Base-by-base conservation (phyloP, 2,329 filamentous ascomycete genomes). In the Neofusicoccum parvum region DNA sequence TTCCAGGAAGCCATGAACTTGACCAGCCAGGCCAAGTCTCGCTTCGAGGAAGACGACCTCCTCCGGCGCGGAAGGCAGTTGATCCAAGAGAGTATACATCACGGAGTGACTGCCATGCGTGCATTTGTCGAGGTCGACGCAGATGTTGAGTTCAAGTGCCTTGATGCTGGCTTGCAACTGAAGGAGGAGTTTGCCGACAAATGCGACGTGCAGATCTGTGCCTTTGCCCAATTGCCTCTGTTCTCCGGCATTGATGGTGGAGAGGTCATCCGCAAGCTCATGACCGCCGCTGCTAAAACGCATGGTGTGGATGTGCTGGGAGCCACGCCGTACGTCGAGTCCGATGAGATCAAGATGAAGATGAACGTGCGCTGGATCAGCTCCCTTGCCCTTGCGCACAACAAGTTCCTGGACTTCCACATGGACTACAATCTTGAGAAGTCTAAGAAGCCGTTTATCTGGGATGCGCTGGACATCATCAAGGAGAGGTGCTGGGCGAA, bases 71-170 rank as follows among this genome's bases (percentile, higher is more conserved):
- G 90, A 3, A 80, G 84, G 23, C 86, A 88, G 76, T 80, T 92
- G 12, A 82, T 92, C 15, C 85, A 88, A 45, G 87, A 90, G 65
- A 90, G 88, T 66, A 83, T 88, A 58, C 75, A 78, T 1, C 83
- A 87, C 39, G 89, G 89, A 4, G 90, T 92, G 3, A 90, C 89
- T 0, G 84, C 86, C 20, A 87, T 91, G 81, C 83, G 90, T 67
- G 87, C 88, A 1, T 92, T 92, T 72, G 88, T 91, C 54, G 90
- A 92, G 75, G 82, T 92, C 1, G 90, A 92, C 73, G 81, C 83
- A 48, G 83, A 85, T 9, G 88, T 91, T 1, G 78, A 80, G 4
- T 75, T 84, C 64, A 85, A 82, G 66, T 89, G 87, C 69, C 74
- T 90, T 3, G 79, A 84, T 46, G 85, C 84, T 2, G 89, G 86